phyloP scores from a whole-genome alignment of 2,329 filamentous ascomycete genomes.

The Phialophora verrucosa region DNA sequence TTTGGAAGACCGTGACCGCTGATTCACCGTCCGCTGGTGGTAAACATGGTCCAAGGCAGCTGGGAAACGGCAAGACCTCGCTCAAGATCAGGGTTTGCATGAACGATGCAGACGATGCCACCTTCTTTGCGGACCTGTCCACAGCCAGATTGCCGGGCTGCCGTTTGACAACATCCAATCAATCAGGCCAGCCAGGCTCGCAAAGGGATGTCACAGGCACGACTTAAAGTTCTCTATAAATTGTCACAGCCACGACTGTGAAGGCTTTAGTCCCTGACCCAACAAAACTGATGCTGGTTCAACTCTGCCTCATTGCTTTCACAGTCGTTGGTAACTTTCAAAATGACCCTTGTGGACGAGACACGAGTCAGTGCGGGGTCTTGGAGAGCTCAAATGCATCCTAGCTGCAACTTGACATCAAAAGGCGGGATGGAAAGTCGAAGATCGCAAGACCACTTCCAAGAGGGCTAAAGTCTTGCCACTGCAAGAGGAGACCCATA shows the following conservation, averaged over 20 bases:
- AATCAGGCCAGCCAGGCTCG: not conserved
- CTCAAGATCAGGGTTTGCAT: not conserved
- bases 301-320: not conserved
- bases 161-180: not conserved
- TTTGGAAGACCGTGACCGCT: constrained; percentile 18
- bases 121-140: not conserved
- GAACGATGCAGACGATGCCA: not conserved
- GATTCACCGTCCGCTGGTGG: constrained; percentile 16
- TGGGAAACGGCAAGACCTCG: not conserved
- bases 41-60: not conserved
- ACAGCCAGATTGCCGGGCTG: not conserved
- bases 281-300: not conserved
- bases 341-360: not conserved
- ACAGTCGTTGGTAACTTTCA: not conserved
- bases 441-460: not conserved
- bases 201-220: not conserved
- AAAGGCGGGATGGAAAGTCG: not conserved
- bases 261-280: not conserved
- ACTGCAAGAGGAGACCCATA: not conserved
- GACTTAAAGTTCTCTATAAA: not conserved
- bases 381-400: not conserved
- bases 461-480: not conserved
- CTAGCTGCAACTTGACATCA: not conserved
- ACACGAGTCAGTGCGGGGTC: not conserved
- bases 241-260: not conserved